phyloP scores from a whole-genome alignment of 257 asterid genomes.

The Fraxinus americana region DNA sequence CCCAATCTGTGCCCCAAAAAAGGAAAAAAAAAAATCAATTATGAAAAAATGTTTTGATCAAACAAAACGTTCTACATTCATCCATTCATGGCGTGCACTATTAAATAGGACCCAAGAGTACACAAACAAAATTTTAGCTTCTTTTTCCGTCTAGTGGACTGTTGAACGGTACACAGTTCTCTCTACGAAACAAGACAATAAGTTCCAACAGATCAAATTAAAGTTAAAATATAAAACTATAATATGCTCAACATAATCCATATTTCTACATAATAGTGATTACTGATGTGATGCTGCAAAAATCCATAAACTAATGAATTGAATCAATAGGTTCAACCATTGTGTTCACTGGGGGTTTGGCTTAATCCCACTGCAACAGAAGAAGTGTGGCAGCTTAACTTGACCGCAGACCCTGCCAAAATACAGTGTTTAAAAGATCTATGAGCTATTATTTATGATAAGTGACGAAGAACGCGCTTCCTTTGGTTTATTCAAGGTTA shows the following conservation, averaged over 20 bases:
- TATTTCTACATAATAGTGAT: background rate
- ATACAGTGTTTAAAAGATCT: background rate
- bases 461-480: background rate
- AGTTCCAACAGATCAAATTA: background rate
- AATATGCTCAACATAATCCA: background rate
- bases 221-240: background rate
- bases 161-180: too few relatives aligned
- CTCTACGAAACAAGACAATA: too few relatives aligned
- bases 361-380: constrained; percentile 87
- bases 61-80: too few relatives aligned
- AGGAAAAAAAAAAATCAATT: too few relatives aligned
- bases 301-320: background rate
- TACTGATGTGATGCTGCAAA: background rate
- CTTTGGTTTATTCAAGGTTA: background rate
- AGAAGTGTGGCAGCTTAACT: constrained; percentile 92
- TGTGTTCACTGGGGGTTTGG: constrained; percentile 58
- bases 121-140: too few relatives aligned
- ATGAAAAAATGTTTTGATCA: too few relatives aligned
- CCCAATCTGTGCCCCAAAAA: too few relatives aligned
- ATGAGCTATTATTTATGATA: background rate
- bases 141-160: too few relatives aligned
- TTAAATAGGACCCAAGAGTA: too few relatives aligned
- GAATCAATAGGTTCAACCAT: constrained; percentile 3
- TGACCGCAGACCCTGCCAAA: constrained; percentile 83
- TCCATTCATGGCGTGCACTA: too few relatives aligned